Evolutionary conservation across 2,329 filamentous ascomycete genomes (phyloP), one percentile per base, ranked within the genome.

Genomic region (Teratosphaeriaceae sp.): DNA sequence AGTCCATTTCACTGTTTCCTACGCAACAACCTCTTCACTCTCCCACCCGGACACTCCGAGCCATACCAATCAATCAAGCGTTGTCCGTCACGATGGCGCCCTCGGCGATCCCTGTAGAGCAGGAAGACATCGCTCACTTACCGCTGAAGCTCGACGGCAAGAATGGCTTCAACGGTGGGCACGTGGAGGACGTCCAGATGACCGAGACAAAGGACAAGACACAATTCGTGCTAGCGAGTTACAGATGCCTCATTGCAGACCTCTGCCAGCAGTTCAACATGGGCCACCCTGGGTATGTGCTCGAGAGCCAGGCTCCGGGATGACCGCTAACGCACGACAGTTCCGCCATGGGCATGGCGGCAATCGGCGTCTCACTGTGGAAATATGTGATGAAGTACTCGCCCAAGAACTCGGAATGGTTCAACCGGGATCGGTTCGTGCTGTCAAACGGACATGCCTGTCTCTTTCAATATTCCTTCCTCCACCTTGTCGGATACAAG

Each of bases 241-340:
- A 83, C 56, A 69, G 81, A 42, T 65, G 75, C 38, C 63, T 85
- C 22, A 80, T 85, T 45, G 79, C 81, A 34, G 82, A 85, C 57
- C 63, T 85, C 2, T 84, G 80, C 54, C 73, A 85, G 58, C 80
- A 85, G 50, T 85, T 83, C 62, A 77, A 77, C 48, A 80, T 80
- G 26, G 82, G 82, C 0, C 82, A 85, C 56, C 81, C 80, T 15
- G 81, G 80, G 75, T 80, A 66, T 36, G 30, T 21, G 9, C 3
- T n/a, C 20, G 29, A 16, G 11, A 22, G 3, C 19, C 13, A 26
- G 9, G n/a, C 18, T 12, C 5, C 15, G 22, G 7, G 15, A 3
- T 8, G 15, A 8, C 11, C 19, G 20, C 46, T 55, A 27, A 55
- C 35, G 8, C 16, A 0, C 1, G 22, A 12, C 31, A 74, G 72